Percentiles rank a stretch among this genome's conserved stretches.
phyloP scores from a whole-genome alignment of 768 basidiomycete genomes.

The Obba rivulosa region DNA sequence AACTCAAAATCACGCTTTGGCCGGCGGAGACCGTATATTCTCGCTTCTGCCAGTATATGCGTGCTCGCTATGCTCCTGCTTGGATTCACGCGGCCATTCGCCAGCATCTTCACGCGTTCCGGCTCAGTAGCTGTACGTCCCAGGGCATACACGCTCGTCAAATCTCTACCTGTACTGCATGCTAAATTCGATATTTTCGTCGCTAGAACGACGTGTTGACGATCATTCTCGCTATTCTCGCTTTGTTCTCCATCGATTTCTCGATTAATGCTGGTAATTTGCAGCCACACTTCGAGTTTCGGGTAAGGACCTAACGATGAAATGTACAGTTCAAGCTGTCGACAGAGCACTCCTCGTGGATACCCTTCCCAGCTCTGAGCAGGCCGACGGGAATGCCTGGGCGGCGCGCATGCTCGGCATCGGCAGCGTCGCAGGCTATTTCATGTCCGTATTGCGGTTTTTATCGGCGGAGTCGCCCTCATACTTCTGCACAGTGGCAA shows the following conservation, averaged over 20 bases:
- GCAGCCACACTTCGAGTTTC: not conserved
- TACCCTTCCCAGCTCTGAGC: constrained; percentile 63
- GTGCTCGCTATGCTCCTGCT: constrained; percentile 71
- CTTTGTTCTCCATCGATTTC: constrained; percentile 68
- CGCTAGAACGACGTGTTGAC: constrained; percentile 60
- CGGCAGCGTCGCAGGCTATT: constrained; percentile 84
- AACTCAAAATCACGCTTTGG: constrained; percentile 80
- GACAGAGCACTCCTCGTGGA: constrained; percentile 92
- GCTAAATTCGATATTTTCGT: not conserved
- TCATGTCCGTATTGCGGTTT: constrained; percentile 52
- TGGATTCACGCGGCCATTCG: constrained; percentile 73
- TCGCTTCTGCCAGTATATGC: constrained; percentile 63
- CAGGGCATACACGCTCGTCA: constrained; percentile 8
- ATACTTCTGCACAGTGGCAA: constrained; percentile 55
- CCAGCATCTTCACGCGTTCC: constrained; percentile 37
- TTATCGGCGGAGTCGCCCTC: not conserved
- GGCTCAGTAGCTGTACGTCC: constrained; percentile 30
- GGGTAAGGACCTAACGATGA: constrained; percentile 32
- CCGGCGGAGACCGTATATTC: constrained; percentile 81
- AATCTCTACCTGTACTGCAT: not conserved
- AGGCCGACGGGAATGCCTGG: constrained; percentile 91
- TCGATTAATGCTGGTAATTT: constrained; percentile 46
- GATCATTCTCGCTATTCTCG: constrained; percentile 68
- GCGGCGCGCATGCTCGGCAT: constrained; percentile 88
- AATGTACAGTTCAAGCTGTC: constrained; percentile 66